Conservation (phyloP, 345 rosid species). For the Syzygium grande region DNA sequence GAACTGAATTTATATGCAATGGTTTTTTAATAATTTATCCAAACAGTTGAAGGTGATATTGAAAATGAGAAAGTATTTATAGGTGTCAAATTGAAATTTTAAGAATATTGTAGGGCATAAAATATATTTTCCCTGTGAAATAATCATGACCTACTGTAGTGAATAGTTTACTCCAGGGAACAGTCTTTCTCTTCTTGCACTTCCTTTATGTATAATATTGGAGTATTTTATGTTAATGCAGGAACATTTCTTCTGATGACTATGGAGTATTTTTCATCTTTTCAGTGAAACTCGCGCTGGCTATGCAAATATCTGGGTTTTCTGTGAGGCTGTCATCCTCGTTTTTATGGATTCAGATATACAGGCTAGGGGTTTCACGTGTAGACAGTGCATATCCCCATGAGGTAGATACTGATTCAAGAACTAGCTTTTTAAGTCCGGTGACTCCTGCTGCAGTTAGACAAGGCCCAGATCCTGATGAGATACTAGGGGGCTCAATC, state of each 20-base stretch:
- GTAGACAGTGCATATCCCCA: slow-evolving; percentile 26
- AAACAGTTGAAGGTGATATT: background rate
- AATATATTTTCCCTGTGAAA: background rate
- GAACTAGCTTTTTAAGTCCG: slow-evolving; percentile 65
- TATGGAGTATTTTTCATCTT: slow-evolving; percentile 44
- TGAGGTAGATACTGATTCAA: slow-evolving; percentile 49
- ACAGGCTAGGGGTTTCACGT: slow-evolving; percentile 62
- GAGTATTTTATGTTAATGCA: slow-evolving; percentile 10
- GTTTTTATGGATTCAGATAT: slow-evolving; percentile 88
- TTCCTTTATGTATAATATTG: background rate
- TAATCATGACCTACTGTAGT: background rate
- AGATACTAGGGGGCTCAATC: slow-evolving; percentile 51
- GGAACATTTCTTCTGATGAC: slow-evolving; percentile 50
- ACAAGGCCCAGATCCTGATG: slow-evolving; percentile 41
- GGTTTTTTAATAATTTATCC: background rate
- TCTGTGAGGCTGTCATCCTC: slow-evolving; percentile 70
- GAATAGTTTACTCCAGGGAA: background rate
- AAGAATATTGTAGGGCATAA: background rate
- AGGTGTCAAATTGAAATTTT: background rate
- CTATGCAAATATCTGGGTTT: slow-evolving; percentile 78
- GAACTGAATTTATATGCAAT: background rate
- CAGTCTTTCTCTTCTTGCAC: background rate
- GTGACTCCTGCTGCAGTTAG: slow-evolving; percentile 22
- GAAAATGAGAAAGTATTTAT: background rate
- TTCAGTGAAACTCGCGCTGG: slow-evolving; percentile 71